Percentiles rank a stretch among this genome's conserved stretches.
Conservation (phyloP, 2,329 filamentous ascomycete genomes). For the Mariannaea elegans region DNA sequence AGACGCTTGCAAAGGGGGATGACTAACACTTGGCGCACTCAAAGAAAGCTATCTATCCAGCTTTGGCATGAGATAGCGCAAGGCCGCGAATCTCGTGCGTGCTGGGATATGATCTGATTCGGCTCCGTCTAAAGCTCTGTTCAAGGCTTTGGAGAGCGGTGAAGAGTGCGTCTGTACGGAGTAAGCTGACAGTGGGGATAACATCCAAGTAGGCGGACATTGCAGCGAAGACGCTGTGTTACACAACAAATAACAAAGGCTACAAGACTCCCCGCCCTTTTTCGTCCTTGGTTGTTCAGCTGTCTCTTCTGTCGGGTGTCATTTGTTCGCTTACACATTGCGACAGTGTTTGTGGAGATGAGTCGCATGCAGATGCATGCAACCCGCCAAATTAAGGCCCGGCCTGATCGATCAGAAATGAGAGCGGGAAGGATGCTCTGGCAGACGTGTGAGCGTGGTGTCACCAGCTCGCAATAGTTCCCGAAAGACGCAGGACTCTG, state of each 20-base stretch:
- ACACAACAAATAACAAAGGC: not conserved
- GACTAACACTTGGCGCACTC: not conserved
- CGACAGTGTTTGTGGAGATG: not conserved
- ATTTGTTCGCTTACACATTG: not conserved
- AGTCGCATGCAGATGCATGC: not conserved
- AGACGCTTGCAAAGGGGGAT: not conserved
- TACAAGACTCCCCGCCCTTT: not conserved
- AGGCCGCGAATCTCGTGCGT: not conserved
- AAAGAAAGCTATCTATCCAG: not conserved
- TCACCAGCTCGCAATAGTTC: not conserved
- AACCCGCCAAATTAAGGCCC: not conserved
- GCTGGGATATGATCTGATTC: not conserved
- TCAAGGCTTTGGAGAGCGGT: not conserved
- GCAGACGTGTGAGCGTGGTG: not conserved
- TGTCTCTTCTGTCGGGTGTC: not conserved
- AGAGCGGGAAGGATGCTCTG: not conserved
- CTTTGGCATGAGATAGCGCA: not conserved
- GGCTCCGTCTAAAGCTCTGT: not conserved
- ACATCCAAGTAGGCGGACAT: not conserved
- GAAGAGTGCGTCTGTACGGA: not conserved
- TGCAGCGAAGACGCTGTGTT: not conserved
- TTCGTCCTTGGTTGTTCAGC: not conserved
- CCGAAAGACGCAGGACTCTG: not conserved
- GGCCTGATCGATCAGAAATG: not conserved
- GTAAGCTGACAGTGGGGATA: not conserved